phyloP scores from a whole-genome alignment of 2,329 filamentous ascomycete genomes.

The Aspergillus tubingensis region DNA sequence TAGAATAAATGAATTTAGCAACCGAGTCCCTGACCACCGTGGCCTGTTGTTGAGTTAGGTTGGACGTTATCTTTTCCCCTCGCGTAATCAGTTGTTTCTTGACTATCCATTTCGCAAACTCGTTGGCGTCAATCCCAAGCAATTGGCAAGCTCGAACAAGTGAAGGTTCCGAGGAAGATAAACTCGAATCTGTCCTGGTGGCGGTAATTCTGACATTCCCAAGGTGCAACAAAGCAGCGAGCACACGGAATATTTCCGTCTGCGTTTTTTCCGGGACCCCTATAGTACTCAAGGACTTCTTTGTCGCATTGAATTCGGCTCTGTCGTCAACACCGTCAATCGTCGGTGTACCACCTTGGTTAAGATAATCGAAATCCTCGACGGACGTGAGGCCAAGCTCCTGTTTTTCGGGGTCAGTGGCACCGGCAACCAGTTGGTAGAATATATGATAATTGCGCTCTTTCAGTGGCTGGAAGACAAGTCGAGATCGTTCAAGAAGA shows the following conservation, averaged over 20 bases:
- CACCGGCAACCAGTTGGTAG: conserved; percentile 92
- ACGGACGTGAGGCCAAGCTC: conserved; percentile 77
- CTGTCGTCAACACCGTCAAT: conserved; percentile 97
- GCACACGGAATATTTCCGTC: conserved; percentile 80
- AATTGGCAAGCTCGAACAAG: conserved; percentile 79
- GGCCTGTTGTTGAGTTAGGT: conserved; percentile 89
- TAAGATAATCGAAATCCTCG: conserved; percentile 93
- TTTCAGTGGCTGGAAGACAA: conserved; percentile 96
- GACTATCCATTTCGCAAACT: conserved; percentile 96
- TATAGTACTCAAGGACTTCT: conserved; percentile 82
- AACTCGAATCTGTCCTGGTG: conserved; percentile 81
- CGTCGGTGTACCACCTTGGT: conserved; percentile 85
- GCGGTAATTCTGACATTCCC: conserved; percentile 96
- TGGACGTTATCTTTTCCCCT: conserved; percentile 96
- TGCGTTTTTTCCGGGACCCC: conserved; percentile 77
- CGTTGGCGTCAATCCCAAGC: conserved; percentile 79
- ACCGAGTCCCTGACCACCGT: conserved; percentile 95
- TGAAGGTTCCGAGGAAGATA: conserved; percentile 78
- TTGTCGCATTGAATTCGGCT: conserved; percentile 86
- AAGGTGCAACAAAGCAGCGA: conserved; percentile 88
- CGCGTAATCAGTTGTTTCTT: conserved; percentile 98
- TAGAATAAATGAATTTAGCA: conserved; percentile 98
- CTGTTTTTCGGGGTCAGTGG: conserved; percentile 78
- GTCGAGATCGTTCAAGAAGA: conserved; percentile 86
- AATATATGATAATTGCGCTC: conserved; percentile 99